These are phyloP conservation scores for Naganishia antarctica DNA, from an alignment of 768 basidiomycete species.

Conservation along the genomic window DNA sequence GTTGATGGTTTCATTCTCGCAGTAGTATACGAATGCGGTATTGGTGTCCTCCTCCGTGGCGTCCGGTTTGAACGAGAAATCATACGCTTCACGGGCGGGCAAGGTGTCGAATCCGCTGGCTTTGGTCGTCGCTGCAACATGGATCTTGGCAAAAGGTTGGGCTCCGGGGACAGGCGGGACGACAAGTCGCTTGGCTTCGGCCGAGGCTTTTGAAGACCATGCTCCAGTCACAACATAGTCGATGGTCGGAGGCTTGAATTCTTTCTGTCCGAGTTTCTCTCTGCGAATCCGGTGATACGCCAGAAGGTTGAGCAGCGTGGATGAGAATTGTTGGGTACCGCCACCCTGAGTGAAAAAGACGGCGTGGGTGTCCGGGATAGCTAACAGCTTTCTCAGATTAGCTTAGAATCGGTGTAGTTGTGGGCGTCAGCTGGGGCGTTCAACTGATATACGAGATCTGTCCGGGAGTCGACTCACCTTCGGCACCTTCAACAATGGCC, in stretches of 20 bases:
- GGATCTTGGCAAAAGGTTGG: slow-evolving; percentile 53
- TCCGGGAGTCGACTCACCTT: slow-evolving; percentile 36
- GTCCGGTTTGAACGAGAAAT: slow-evolving; percentile 60
- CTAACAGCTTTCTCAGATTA: slow-evolving; percentile 69
- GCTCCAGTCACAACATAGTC: slow-evolving; percentile 91
- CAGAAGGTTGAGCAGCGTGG: slow-evolving; percentile 84
- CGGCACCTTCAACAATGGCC: slow-evolving; percentile 57
- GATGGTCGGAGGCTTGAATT: slow-evolving; percentile 52
- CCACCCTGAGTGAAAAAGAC: slow-evolving; percentile 94
- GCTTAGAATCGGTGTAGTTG: slow-evolving; percentile 48
- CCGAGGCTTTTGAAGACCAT: slow-evolving; percentile 80
- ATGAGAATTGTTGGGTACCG: slow-evolving; percentile 84
- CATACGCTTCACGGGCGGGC: slow-evolving; percentile 67
- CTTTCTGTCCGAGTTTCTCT: slow-evolving; percentile 50
- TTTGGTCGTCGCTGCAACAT: slow-evolving; percentile 62
- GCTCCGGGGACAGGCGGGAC: slow-evolving; percentile 42
- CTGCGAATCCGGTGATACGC: slow-evolving; percentile 73
- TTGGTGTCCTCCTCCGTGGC: slow-evolving; percentile 49
- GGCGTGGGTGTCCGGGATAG: slow-evolving; percentile 74
- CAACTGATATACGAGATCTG: too few relatives aligned
- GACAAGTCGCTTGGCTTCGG: slow-evolving; percentile 71
- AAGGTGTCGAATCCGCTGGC: slow-evolving; percentile 65
- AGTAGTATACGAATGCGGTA: slow-evolving; percentile 83
- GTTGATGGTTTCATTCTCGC: slow-evolving; percentile 98
- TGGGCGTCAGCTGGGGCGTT: neutral